These are phyloP conservation scores for Pseudisothecium myosuroides DNA, from an alignment of 225 moss, liverwort and hornwort species.

Conservation along the genomic window DNA sequence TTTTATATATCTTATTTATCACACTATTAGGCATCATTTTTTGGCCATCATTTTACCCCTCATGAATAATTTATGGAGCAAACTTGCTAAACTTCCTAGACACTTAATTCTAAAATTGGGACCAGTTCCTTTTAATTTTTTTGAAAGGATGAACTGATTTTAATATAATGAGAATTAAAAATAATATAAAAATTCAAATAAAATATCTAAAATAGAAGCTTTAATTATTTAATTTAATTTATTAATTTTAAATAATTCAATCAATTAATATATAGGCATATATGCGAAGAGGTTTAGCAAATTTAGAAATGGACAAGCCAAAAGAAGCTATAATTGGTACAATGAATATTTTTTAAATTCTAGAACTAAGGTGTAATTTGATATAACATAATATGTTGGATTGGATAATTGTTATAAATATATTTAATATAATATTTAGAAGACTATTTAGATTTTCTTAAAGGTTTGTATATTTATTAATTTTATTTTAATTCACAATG, in stretches of 20 bases:
- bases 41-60: not conserved
- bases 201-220: no score
- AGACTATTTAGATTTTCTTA: no score
- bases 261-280: conserved; percentile 3
- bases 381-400: not conserved
- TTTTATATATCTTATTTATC: not conserved
- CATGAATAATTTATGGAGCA: not conserved
- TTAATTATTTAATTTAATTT: not conserved
- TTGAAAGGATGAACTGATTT: not conserved
- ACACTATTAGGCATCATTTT: not conserved
- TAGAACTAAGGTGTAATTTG: not conserved
- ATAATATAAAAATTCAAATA: no score
- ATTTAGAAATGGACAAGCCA: conserved; percentile 19
- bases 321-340: conserved; percentile 28
- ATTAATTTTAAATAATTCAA: not conserved
- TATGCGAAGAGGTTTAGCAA: conserved; percentile 35
- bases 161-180: no score
- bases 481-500: not conserved
- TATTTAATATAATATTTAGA: not conserved
- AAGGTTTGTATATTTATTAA: no score
- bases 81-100: not conserved
- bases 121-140: not conserved
- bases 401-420: not conserved
- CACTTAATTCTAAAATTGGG: not conserved
- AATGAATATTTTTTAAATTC: not conserved